These are phyloP conservation scores for Babesia bovis DNA, from an alignment of 169 alveolate genomes.

Conservation along the genomic window DNA sequence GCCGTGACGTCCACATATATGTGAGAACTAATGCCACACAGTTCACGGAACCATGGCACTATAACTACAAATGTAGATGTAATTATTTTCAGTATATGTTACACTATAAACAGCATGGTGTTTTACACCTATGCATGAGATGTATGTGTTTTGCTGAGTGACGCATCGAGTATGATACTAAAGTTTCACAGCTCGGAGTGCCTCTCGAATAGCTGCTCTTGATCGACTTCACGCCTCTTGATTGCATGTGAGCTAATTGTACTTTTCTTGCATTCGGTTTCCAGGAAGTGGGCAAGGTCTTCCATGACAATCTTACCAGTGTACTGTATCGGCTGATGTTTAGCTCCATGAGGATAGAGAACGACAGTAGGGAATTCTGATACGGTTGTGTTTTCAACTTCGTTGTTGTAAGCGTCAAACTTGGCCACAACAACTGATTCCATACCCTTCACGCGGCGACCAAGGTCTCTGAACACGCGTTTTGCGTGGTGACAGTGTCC, in stretches of 20 bases:
- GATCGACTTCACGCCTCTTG: constrained; percentile 13
- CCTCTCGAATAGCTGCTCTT: constrained; percentile 52
- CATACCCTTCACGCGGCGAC: constrained; percentile 37
- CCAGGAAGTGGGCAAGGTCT: constrained; percentile 37
- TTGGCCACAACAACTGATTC: constrained; percentile 36
- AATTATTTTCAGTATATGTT: neutral
- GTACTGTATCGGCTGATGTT: constrained; percentile 40
- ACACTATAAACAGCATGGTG: neutral
- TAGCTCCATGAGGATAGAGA: constrained; percentile 56
- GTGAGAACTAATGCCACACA: neutral
- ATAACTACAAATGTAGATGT: neutral
- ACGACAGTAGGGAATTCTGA: constrained; percentile 42
- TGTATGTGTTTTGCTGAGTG: neutral
- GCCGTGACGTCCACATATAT: neutral
- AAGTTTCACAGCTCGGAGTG: constrained; percentile 51
- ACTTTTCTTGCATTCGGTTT: constrained; percentile 33
- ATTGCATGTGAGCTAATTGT: constrained; percentile 12
- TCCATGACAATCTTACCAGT: constrained; percentile 23
- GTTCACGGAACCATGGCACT: neutral
- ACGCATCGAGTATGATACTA: neutral
- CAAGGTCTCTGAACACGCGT: constrained; percentile 59
- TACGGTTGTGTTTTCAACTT: constrained; percentile 44
- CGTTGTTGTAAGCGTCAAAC: constrained; percentile 67
- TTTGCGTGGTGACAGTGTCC: constrained; percentile 67
- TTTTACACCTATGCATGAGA: neutral